phyloP scores from a whole-genome alignment of 2,329 filamentous ascomycete genomes.

The Niveomyces coronatus region DNA sequence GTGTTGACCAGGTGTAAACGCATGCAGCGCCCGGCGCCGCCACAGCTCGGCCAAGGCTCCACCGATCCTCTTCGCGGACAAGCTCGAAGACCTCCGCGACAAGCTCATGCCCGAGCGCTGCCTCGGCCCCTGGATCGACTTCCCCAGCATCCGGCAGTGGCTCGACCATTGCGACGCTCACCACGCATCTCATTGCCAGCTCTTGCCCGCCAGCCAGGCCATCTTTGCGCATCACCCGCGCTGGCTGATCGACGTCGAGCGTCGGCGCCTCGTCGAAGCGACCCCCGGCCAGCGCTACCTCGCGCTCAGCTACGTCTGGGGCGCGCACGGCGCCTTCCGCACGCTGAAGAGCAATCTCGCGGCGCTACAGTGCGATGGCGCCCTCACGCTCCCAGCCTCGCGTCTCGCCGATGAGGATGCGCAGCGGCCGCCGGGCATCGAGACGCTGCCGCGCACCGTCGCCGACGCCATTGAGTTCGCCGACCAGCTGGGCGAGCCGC shows the following conservation, averaged over 20 bases:
- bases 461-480: slow-evolving; percentile 11
- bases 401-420: no score
- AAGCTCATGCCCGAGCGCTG: slow-evolving; percentile 6
- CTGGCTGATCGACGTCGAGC: slow-evolving; percentile 6
- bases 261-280: slow-evolving; percentile 3
- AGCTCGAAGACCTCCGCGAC: slow-evolving; percentile 8
- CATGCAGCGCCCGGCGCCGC: slow-evolving; percentile 1
- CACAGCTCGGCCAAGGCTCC: slow-evolving; percentile 1
- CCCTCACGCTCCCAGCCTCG: not conserved
- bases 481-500: slow-evolving; percentile 9
- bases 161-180: slow-evolving; percentile 5
- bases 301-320: slow-evolving; percentile 15
- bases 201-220: not conserved
- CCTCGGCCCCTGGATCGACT: slow-evolving; percentile 8
- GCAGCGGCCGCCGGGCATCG: not conserved
- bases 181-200: slow-evolving; percentile 3
- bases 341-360: slow-evolving; percentile 4
- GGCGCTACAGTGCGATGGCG: slow-evolving; percentile 2
- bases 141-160: slow-evolving; percentile 2
- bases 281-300: slow-evolving; percentile 10
- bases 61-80: slow-evolving; percentile 5
- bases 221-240: slow-evolving; percentile 5
- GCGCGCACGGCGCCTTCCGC: slow-evolving; percentile 5
- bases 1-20: not conserved
- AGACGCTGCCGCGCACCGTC: slow-evolving; percentile 4